A percentile compares a stretch with the other conserved stretches of the same genome.
Evolutionary conservation across 2,329 filamentous ascomycete species (phyloP).

Genomic region (Rhytidhysteron rufulum): DNA sequence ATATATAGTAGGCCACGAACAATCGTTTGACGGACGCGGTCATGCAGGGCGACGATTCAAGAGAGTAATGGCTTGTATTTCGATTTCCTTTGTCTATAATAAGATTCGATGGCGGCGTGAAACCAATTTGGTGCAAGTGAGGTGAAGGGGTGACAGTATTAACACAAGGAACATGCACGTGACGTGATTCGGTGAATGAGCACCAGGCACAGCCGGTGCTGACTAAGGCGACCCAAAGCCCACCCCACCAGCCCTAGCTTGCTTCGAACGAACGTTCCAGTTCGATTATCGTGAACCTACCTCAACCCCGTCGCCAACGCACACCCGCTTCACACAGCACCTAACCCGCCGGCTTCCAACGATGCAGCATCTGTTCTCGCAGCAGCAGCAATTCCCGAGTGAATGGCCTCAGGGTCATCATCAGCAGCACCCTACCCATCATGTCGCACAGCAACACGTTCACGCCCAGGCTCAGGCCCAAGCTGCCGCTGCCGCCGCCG

Average conservation of each 20-base stretch:
- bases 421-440: conserved; percentile 35
- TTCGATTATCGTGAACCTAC: neutral
- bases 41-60: too few species aligned
- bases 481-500: conserved; percentile 52
- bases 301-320: neutral
- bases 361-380: conserved; percentile 60
- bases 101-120: too few species aligned
- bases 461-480: conserved; percentile 50
- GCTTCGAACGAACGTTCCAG: neutral
- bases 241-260: neutral
- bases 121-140: too few species aligned
- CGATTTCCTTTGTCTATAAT: too few species aligned
- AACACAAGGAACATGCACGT: too few species aligned
- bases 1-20: too few species aligned
- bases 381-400: conserved; percentile 57
- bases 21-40: too few species aligned
- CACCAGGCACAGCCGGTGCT: too few species aligned
- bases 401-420: conserved; percentile 48
- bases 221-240: neutral
- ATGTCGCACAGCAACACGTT: conserved; percentile 38
- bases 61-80: too few species aligned
- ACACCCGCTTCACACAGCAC: neutral
- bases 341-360: conserved; percentile 14
- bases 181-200: too few species aligned
- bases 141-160: too few species aligned